Evolutionary conservation across 768 basidiomycete genomes (phyloP).

Genomic region (Sporobolomyces phaffii): DNA sequence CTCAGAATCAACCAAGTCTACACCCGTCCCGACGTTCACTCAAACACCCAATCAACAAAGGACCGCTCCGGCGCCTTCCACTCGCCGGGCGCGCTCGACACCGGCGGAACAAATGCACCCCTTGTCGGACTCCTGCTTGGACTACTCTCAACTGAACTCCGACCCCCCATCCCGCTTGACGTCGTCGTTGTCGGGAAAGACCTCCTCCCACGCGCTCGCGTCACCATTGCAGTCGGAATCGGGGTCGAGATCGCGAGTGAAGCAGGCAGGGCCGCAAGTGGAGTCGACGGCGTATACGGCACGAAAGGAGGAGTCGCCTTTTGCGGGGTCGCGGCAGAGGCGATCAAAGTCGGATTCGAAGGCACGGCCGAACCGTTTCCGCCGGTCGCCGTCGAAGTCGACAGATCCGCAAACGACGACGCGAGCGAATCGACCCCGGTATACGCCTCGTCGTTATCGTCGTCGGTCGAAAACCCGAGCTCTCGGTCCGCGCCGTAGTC

Average conservation of each 20-base stretch:
- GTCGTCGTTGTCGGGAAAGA: background rate
- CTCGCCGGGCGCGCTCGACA: background rate
- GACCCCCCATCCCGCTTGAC: too few species aligned
- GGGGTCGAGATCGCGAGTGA: background rate
- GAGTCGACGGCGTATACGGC: background rate
- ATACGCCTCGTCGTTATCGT: background rate
- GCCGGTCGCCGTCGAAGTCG: background rate
- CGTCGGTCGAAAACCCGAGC: conserved; percentile 2
- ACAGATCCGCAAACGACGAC: conserved; percentile 16
- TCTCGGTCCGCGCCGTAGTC: conserved; percentile 1
- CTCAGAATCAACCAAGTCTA: background rate
- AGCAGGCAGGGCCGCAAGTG: background rate
- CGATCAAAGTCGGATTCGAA: conserved; percentile 2
- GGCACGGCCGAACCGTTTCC: background rate
- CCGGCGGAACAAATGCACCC: background rate
- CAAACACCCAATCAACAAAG: conserved; percentile 17
- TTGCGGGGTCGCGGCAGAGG: background rate
- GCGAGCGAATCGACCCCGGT: conserved; percentile 21
- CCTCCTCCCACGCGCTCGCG: conserved; percentile 1
- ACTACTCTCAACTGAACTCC: background rate
- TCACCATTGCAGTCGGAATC: background rate
- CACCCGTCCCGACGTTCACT: background rate
- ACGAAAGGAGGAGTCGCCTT: background rate
- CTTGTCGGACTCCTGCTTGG: conserved; percentile 18
- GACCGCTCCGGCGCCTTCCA: conserved; percentile 25